Conservation (phyloP, 2,329 filamentous ascomycete genomes). For the Pyrenophora seminiperda region DNA sequence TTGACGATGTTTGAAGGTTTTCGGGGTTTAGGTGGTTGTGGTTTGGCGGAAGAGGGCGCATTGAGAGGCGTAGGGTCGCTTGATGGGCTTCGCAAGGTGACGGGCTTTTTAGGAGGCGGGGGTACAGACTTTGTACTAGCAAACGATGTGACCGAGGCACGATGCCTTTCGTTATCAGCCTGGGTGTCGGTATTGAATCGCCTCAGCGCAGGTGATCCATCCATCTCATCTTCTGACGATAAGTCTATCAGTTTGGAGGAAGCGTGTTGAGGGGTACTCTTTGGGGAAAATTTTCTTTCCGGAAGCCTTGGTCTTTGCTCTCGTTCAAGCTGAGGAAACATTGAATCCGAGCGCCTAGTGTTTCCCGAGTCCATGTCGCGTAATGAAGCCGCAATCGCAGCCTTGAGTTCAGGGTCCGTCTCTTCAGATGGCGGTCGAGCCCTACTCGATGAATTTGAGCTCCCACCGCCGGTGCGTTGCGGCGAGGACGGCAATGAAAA, state of each 20-base stretch:
- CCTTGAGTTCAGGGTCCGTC: conserved; percentile 55
- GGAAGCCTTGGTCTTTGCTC: conserved; percentile 49
- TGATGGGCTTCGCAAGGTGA: conserved; percentile 48
- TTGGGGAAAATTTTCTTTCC: conserved; percentile 28
- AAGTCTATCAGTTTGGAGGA: conserved; percentile 55
- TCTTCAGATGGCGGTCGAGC: conserved; percentile 42
- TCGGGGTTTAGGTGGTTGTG: conserved; percentile 44
- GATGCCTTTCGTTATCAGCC: conserved; percentile 18
- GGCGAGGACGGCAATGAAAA: conserved; percentile 34
- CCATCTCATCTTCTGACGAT: conserved; percentile 50
- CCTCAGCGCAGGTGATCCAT: conserved; percentile 22
- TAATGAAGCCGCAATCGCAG: conserved; percentile 56
- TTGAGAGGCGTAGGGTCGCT: conserved; percentile 27
- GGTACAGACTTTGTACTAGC: conserved; percentile 40
- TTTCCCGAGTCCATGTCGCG: conserved; percentile 53
- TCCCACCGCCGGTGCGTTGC: conserved; percentile 16
- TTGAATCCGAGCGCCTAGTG: conserved; percentile 38
- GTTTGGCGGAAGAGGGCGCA: conserved; percentile 27
- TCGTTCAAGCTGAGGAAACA: conserved; percentile 42
- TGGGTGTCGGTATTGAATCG: conserved; percentile 38
- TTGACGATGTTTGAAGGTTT: conserved; percentile 31
- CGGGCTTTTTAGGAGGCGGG: conserved; percentile 41
- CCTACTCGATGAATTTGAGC: conserved; percentile 16
- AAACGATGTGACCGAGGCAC: conserved; percentile 22
- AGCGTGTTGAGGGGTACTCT: conserved; percentile 31